Percentiles rank a stretch among this genome's conserved stretches.
These are phyloP conservation scores for Neoboletus subvelutipes DNA, from an alignment of 768 basidiomycete genomes.

Conservation along the genomic window DNA sequence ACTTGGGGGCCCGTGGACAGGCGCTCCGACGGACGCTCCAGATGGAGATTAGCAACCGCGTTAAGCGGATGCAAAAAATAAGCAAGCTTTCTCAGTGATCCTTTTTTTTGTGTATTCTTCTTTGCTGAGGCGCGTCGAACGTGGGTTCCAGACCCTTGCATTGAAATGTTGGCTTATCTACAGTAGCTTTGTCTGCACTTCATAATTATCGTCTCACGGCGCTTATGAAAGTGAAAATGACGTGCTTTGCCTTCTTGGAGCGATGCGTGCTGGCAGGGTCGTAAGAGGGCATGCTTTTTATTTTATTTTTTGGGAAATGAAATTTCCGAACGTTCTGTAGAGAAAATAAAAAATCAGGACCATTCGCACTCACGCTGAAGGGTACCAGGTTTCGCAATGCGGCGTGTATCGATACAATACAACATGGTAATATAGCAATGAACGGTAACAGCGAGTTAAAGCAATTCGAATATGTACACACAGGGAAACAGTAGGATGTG, in stretches of 20 bases:
- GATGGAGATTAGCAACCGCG: constrained; percentile 57
- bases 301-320: constrained; percentile 12
- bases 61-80: constrained; percentile 68
- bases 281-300: background rate
- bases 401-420: constrained; percentile 19
- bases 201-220: constrained; percentile 3
- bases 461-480: constrained; percentile 15
- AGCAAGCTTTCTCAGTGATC: constrained; percentile 38
- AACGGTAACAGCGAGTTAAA: constrained; percentile 5
- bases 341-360: background rate
- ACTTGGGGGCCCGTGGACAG: constrained; percentile 43
- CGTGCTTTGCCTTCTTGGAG: background rate
- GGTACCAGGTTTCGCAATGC: background rate
- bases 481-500: constrained; percentile 16
- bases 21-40: constrained; percentile 50
- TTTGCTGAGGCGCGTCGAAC: background rate
- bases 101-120: background rate
- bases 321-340: constrained; percentile 5
- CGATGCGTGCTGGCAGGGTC: constrained; percentile 17
- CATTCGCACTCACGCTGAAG: background rate
- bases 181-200: constrained; percentile 4
- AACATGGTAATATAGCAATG: constrained; percentile 21
- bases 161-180: background rate
- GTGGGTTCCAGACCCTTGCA: background rate
- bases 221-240: constrained; percentile 5